Evolutionary conservation across 75 land plant species (phyloP), one percentile per base, ranked within the genome.

Genomic region (Cunninghamia lanceolata): DNA sequence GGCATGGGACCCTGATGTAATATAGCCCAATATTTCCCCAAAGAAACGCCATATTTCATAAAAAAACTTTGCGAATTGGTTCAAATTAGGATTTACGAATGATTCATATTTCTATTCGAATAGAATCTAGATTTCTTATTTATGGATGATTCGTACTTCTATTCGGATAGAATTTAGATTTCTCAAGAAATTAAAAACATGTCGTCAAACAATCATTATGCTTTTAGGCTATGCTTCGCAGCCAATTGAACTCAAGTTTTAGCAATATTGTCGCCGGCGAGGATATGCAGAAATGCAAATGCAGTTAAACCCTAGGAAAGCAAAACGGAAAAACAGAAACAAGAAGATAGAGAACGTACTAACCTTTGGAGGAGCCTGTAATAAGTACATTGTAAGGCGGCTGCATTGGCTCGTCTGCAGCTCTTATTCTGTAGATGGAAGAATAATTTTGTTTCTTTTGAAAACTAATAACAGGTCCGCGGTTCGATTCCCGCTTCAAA

Each of bases 351-450:
- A 3, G 36, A 73, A 16, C 52, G 30, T 45, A 2, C 82, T 13
- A 80, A 93, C 99, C 99, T 96, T 96, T 97, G 42, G 93, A 91
- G 46, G 99, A 96, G n/a, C 99, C 99, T 54, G 99, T 97, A 83
- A 97, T 94, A 42, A 97, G 89, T 30, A 96, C 99, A 80, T 96
- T 96, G 86, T 86, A 96, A 16, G 99, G 98, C 71, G 96, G 93
- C 9, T 90, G 82, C 95, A 91, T 94, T 16, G 92, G 87, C 85
- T 93, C 90, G n/a, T 45, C 47, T 3, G 52, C 82, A 45, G 82
- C 82, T 80, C 82, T 80, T 43, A 80, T 40, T 77, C 80, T 77
- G 11, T 77, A 38, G 45, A 77, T 42, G 17, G 80, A 77, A 77
- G 40, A 77, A 40, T 35, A 40, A 8, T 40, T 45, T 39, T 40